Conservation (phyloP, 2,329 filamentous ascomycete genomes). For the Cyphellophora attinorum region DNA sequence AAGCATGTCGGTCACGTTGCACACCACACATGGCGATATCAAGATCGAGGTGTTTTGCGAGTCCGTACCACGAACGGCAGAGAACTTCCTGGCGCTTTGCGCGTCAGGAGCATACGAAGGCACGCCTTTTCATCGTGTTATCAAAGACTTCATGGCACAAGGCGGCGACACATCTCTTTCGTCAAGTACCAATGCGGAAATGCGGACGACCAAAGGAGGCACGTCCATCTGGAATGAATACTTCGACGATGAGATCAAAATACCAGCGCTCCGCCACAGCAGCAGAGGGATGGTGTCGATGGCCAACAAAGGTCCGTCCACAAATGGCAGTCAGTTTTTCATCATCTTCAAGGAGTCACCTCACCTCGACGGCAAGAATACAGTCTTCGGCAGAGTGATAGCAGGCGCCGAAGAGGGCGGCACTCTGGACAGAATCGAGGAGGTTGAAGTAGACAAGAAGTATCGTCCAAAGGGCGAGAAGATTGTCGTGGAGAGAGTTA, state of each 20-base stretch:
- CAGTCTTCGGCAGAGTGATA: conserved; percentile 55
- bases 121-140: conserved; percentile 54
- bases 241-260: conserved; percentile 54
- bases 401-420: conserved; percentile 33
- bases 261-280: conserved; percentile 48
- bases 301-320: conserved; percentile 47
- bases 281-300: conserved; percentile 49
- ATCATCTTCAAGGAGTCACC: conserved; percentile 51
- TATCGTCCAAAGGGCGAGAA: conserved; percentile 43
- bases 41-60: conserved; percentile 97
- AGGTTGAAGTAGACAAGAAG: conserved; percentile 52
- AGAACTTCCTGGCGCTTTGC: conserved; percentile 62
- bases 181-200: conserved; percentile 27
- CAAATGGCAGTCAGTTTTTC: conserved; percentile 56
- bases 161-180: conserved; percentile 45
- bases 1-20: conserved; percentile 36
- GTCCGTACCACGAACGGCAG: conserved; percentile 81
- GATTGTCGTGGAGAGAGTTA: conserved; percentile 46
- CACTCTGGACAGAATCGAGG: conserved; percentile 49
- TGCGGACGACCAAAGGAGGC: conserved; percentile 44
- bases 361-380: conserved; percentile 58
- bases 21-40: conserved; percentile 80
- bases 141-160: conserved; percentile 57
- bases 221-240: conserved; percentile 45
- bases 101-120: conserved; percentile 51